A percentile compares a stretch with the other conserved stretches of the same genome.
Evolutionary conservation across 495 filamentous ascomycete genomes (phyloP).

Genomic region (Massariosphaeria phaeospora): DNA sequence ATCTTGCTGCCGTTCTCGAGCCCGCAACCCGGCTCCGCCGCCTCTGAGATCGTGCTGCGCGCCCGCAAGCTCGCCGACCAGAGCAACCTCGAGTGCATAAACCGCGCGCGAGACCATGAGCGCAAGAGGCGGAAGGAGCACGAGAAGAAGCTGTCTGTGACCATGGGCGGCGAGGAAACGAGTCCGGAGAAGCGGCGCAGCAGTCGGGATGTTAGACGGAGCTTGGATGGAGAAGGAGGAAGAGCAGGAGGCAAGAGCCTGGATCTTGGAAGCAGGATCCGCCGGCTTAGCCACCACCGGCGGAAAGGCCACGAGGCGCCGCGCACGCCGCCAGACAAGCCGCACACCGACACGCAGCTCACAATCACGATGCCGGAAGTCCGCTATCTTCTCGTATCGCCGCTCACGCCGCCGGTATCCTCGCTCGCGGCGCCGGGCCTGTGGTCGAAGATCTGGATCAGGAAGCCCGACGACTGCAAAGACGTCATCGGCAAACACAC

Average conservation of each 20-base stretch:
- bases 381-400: constrained; percentile 77
- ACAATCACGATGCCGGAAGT: constrained; percentile 7
- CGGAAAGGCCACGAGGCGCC: too few species aligned
- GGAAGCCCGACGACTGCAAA: not conserved
- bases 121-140: constrained; percentile 21
- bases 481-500: constrained; percentile 44
- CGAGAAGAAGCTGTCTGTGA: constrained; percentile 16
- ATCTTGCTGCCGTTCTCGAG: constrained; percentile 57
- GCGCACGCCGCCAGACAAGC: not conserved
- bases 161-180: constrained; percentile 41
- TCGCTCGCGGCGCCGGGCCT: constrained; percentile 33
- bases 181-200: constrained; percentile 25
- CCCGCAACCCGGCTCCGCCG: constrained; percentile 48
- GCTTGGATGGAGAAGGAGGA: constrained; percentile 18
- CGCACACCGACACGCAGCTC: not conserved
- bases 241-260: too few species aligned
- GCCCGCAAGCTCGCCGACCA: constrained; percentile 59
- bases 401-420: constrained; percentile 57
- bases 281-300: too few species aligned
- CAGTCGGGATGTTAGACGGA: too few species aligned
- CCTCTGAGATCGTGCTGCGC: constrained; percentile 60
- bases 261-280: not conserved
- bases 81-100: constrained; percentile 43
- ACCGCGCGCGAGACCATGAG: constrained; percentile 29
- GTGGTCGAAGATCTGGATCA: constrained; percentile 15